Base-by-base conservation (phyloP, 2,329 filamentous ascomycete genomes). In the Zalaria obscura region DNA sequence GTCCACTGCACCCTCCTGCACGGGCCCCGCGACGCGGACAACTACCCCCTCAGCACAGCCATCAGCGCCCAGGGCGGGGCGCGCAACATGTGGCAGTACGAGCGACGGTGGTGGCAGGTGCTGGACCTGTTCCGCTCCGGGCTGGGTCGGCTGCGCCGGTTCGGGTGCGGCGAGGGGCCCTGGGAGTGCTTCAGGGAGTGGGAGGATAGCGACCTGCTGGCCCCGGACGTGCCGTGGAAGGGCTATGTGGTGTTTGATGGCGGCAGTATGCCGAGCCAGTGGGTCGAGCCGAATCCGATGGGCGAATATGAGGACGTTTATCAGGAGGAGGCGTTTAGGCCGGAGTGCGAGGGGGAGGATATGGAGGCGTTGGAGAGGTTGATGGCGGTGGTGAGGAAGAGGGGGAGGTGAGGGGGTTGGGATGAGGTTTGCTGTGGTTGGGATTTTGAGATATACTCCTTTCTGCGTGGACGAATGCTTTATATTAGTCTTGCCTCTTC, bases 201-300 rank as follows among this genome's bases (percentile, higher is more conserved):
- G 28, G 10, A 38, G 3, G 35, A 31, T 5, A 38, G 38, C n/a
- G 27, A 26, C n/a, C 25, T 28, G 1, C 39, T 44, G 25, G 35
- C 32, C 27, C 29, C 18, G 8, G 36, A 31, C 6, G 27, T 41
- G 5, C 40, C 36, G 38, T 34, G 35, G 10, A 35, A 44, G 27
- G 34, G 42, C 25, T 44, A 44, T 32, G 26, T 32, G 3, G n/a
- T 44, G 3, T 34, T 44, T 25, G 42, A 44, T 28, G 35, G 35
- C 9, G 38, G 42, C 1, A 11, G 25, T 4, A 35, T 35, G 31
- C 26, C 35, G 8, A 38, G 27, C 7, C 42, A 38, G 8, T 39
- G 29, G 4, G 36, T 41, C 7, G 29, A 32, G n/a, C 7, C 7
- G 7, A n/a, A 32, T 7, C 7, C 7, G 29, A 32, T n/a, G 29